Evolutionary conservation across 352 stramenopile species (phyloP).

Genomic region (Phytopythium helicoides): DNA sequence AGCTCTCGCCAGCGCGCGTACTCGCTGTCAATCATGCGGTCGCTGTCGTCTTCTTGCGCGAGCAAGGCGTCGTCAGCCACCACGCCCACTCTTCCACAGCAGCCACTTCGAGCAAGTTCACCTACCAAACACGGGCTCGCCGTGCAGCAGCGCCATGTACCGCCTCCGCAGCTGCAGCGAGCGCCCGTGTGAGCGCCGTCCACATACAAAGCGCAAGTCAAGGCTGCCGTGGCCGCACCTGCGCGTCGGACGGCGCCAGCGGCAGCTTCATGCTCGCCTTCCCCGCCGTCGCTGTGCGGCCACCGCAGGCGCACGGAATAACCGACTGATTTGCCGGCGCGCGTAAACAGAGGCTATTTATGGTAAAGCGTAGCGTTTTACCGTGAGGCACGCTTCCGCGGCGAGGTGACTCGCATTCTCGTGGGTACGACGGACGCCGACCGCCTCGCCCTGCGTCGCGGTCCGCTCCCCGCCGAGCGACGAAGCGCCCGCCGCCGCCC

Average conservation of each 20-base stretch:
- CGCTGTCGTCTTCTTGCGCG: constrained; percentile 26
- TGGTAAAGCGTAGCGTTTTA: too few species aligned
- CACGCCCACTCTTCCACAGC: too few species aligned
- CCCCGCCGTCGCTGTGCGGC: not conserved
- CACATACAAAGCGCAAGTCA: not conserved
- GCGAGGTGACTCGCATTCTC: too few species aligned
- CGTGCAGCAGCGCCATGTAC: constrained; percentile 43
- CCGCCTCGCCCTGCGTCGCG: too few species aligned
- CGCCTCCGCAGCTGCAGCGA: constrained; percentile 33
- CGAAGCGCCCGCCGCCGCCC: constrained; percentile 5
- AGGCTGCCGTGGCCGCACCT: constrained; percentile 11
- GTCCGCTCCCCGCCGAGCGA: not conserved
- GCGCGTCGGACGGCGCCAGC: constrained; percentile 17
- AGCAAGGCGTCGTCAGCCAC: not conserved
- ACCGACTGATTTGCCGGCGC: not conserved
- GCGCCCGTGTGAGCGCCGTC: not conserved
- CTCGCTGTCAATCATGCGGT: constrained; percentile 40
- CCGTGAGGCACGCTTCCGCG: not conserved
- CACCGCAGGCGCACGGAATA: not conserved
- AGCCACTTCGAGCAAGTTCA: not conserved
- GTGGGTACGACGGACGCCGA: not conserved
- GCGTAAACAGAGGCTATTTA: not conserved
- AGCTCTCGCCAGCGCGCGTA: constrained; percentile 83
- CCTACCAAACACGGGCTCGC: constrained; percentile 42
- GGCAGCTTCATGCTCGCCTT: constrained; percentile 2